Percentiles rank a stretch among this genome's conserved stretches.
These are phyloP conservation scores for Boehmeria nivea DNA, from an alignment of 306 rosid species.

Conservation along the genomic window DNA sequence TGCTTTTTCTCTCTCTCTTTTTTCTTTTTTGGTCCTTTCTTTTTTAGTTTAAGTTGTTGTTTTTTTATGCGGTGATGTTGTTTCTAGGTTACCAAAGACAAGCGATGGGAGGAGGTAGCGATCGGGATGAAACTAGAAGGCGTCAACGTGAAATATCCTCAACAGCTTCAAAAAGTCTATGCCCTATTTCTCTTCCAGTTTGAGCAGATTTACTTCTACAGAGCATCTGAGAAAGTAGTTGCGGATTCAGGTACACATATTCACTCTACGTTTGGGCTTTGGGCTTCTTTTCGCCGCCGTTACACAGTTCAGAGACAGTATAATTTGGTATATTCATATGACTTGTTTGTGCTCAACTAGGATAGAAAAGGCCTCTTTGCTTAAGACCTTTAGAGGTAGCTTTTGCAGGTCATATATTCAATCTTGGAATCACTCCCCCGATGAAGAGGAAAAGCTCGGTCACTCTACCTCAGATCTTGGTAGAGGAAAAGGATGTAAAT, in stretches of 20 bases:
- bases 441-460: slow-evolving; percentile 9
- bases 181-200: slow-evolving; percentile 24
- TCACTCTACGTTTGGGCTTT: too few species aligned
- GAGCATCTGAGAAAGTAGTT: slow-evolving; percentile 18
- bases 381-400: not conserved
- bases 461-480: not conserved
- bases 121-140: slow-evolving; percentile 16
- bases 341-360: not conserved
- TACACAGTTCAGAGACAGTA: too few species aligned
- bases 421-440: slow-evolving; percentile 1
- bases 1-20: too few species aligned
- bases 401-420: slow-evolving; percentile 11
- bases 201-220: slow-evolving; percentile 31
- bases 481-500: not conserved
- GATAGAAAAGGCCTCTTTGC: not conserved
- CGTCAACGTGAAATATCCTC: slow-evolving; percentile 3
- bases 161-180: slow-evolving; percentile 25
- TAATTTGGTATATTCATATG: too few species aligned
- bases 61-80: not conserved
- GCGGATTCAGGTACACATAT: slow-evolving; percentile 6
- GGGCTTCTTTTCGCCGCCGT: too few species aligned
- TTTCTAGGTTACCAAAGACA: slow-evolving; percentile 26
- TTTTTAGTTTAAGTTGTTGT: too few species aligned
- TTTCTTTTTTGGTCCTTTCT: too few species aligned
- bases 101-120: slow-evolving; percentile 33